Conservation (phyloP, 345 rosid genomes). For the Euphorbia lathyris region DNA sequence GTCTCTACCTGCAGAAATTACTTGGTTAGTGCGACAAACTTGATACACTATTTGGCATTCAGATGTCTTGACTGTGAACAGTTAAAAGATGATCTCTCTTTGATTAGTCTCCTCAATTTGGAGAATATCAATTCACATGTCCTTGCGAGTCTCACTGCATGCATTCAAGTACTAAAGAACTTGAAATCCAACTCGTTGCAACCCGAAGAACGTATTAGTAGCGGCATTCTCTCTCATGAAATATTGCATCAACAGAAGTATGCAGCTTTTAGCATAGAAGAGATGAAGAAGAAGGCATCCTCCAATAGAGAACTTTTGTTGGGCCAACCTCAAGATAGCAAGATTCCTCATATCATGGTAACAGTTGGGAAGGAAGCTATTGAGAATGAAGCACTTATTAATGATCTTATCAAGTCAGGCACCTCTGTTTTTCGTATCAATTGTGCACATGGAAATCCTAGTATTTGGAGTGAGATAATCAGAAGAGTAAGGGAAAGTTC, state of each 20-base stretch:
- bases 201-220: constrained; percentile 11
- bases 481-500: constrained; percentile 51
- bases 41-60: constrained; percentile 58
- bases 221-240: constrained; percentile 18
- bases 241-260: constrained; percentile 19
- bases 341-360: constrained; percentile 54
- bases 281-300: constrained; percentile 33
- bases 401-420: constrained; percentile 51
- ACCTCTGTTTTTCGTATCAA: constrained; percentile 57
- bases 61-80: constrained; percentile 44
- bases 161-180: constrained; percentile 41
- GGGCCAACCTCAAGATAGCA: constrained; percentile 41
- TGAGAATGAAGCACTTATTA: constrained; percentile 43
- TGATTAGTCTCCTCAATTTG: constrained; percentile 45
- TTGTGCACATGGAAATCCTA: constrained; percentile 66
- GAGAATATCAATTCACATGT: constrained; percentile 42
- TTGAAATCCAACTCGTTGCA: constrained; percentile 22
- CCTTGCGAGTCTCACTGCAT: constrained; percentile 42
- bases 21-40: constrained; percentile 49
- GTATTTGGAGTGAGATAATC: constrained; percentile 58
- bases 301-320: constrained; percentile 46
- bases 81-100: constrained; percentile 43
- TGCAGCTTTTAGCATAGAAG: constrained; percentile 19
- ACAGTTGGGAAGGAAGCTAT: constrained; percentile 62
- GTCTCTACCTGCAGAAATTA: constrained; percentile 37